Evolutionary conservation across 371 early-diverging fungal genomes (phyloP).

Genomic region (Mortierella sp.): DNA sequence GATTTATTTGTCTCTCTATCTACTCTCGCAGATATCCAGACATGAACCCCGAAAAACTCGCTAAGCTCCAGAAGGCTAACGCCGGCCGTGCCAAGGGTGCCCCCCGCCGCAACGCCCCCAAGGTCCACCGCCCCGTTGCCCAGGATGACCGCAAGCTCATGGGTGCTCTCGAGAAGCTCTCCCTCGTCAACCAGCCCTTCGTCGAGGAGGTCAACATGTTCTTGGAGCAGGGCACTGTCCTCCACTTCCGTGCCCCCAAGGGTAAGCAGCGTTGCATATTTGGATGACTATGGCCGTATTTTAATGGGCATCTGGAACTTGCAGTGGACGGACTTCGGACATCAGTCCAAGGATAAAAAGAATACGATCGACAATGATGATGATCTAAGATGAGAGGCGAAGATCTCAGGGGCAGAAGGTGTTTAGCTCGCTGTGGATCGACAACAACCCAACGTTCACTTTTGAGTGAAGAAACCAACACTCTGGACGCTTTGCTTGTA

Average conservation of each 20-base stretch:
- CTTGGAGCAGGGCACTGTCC: constrained; percentile 92
- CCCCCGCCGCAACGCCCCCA: constrained; percentile 95
- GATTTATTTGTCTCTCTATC: not conserved
- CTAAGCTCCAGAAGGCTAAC: constrained; percentile 87
- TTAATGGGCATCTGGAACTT: too few species aligned
- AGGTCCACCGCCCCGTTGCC: constrained; percentile 73
- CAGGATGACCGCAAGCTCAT: constrained; percentile 94
- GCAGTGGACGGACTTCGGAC: too few species aligned
- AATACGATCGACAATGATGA: too few species aligned
- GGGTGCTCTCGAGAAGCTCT: constrained; percentile 86
- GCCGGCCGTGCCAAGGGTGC: constrained; percentile 93
- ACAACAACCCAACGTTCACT: too few species aligned
- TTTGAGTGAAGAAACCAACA: too few species aligned
- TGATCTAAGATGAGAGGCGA: too few species aligned
- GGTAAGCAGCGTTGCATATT: constrained; percentile 69
- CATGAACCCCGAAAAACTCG: constrained; percentile 97
- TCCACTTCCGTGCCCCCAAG: constrained; percentile 93
- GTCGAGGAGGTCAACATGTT: constrained; percentile 99
- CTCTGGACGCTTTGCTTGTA: not conserved
- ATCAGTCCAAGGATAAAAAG: not conserved
- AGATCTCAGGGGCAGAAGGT: too few species aligned
- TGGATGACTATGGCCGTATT: too few species aligned
- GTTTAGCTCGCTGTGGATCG: too few species aligned
- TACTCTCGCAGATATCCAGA: constrained; percentile 13
- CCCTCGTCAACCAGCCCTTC: constrained; percentile 84